Conservation (phyloP, 345 rosid species). For the Boechera stricta region DNA sequence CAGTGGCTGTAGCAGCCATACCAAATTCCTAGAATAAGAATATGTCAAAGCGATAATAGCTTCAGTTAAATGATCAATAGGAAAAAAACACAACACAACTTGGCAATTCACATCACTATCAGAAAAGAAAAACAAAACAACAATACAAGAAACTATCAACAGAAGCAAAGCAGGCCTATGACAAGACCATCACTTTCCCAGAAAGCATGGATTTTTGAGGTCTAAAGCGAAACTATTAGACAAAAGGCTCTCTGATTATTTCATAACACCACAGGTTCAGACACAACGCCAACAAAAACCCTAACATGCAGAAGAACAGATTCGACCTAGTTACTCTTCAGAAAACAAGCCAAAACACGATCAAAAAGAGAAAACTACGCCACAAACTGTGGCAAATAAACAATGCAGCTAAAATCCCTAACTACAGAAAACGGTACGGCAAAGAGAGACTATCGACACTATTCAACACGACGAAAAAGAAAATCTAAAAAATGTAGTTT, state of each 20-base stretch:
- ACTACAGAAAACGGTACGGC: background rate
- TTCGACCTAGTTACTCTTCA: slow-evolving; percentile 12
- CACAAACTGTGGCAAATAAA: background rate
- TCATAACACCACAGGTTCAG: background rate
- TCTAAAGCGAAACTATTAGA: background rate
- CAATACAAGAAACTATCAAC: background rate
- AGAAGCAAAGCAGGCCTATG: background rate
- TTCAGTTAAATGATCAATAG: background rate
- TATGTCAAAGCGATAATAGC: background rate
- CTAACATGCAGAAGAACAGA: slow-evolving; percentile 39
- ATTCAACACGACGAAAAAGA: slow-evolving; percentile 4
- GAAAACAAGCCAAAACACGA: slow-evolving; percentile 10
- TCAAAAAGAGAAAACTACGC: background rate
- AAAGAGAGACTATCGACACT: background rate
- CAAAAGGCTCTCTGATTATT: background rate
- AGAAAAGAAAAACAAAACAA: background rate
- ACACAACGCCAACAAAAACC: slow-evolving; percentile 30
- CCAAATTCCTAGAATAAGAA: slow-evolving; percentile 24
- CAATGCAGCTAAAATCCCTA: slow-evolving; percentile 33
- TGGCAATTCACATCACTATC: background rate
- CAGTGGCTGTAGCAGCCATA: slow-evolving; percentile 80
- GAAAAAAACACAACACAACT: background rate
- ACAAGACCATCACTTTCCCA: background rate
- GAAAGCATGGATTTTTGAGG: background rate
- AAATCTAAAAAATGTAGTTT: background rate